Conservation (phyloP, 129 eudicot genomes). For the Pulicaria dysenterica region DNA sequence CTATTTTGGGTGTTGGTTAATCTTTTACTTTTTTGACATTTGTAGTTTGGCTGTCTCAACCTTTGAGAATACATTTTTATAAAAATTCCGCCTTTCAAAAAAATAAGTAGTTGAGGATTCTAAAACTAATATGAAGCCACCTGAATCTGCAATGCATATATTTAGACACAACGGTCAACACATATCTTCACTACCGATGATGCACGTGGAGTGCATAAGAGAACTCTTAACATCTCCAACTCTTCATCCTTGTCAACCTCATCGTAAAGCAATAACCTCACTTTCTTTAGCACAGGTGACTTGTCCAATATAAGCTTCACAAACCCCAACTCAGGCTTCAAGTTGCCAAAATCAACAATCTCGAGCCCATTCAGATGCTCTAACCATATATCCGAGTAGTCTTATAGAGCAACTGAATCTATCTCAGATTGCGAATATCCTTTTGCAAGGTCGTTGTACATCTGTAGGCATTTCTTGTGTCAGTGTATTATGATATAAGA, state of each 20-base stretch:
- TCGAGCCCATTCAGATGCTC: constrained; percentile 9
- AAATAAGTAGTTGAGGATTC: too few species aligned
- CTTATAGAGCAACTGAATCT: background rate
- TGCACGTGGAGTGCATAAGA: background rate
- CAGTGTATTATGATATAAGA: background rate
- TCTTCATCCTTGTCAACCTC: background rate
- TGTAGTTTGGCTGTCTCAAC: too few species aligned
- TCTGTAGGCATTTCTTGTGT: background rate
- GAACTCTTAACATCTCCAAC: constrained; percentile 1
- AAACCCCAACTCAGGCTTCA: constrained; percentile 14
- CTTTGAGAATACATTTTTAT: too few species aligned
- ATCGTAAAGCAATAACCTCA: background rate
- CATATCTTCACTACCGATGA: background rate
- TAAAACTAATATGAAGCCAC: too few species aligned
- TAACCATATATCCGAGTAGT: constrained; percentile 15
- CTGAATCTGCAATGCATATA: too few species aligned
- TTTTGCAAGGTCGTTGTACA: too few species aligned
- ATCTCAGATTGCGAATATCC: background rate
- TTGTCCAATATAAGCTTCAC: constrained; percentile 17
- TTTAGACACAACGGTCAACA: background rate
- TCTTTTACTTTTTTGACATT: too few species aligned
- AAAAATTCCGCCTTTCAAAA: too few species aligned
- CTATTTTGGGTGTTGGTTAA: too few species aligned
- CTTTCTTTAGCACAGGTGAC: constrained; percentile 17
- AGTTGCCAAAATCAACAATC: background rate